Evolutionary conservation across 225 moss, liverwort and hornwort genomes (phyloP).

Genomic region (Ulota crispa): DNA sequence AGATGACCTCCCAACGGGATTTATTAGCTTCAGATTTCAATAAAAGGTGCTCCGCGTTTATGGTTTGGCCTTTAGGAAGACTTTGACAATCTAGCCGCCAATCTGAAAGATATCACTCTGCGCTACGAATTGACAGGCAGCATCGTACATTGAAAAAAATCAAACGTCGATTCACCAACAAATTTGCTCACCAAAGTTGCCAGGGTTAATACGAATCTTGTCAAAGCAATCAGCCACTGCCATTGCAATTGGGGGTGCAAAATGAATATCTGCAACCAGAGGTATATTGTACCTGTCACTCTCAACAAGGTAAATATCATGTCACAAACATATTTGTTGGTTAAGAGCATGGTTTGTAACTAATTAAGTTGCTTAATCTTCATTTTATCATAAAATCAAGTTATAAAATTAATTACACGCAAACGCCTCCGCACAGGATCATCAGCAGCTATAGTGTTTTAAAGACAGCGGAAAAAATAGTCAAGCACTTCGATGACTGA

Average conservation of each 20-base stretch:
- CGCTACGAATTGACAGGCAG: not conserved
- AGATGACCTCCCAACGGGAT: not conserved
- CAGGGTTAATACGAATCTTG: slow-evolving; percentile 87
- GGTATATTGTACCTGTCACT: slow-evolving; percentile 65
- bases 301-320: slow-evolving; percentile 17
- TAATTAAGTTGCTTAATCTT: not conserved
- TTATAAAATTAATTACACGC: not conserved
- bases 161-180: not conserved
- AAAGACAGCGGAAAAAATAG: not conserved
- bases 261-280: slow-evolving; percentile 83
- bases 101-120: not conserved
- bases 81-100: not conserved
- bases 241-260: slow-evolving; percentile 84
- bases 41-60: not conserved
- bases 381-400: not conserved
- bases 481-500: not conserved
- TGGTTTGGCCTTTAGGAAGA: not conserved
- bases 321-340: slow-evolving; percentile 7
- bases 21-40: not conserved
- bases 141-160: slow-evolving; percentile 8
- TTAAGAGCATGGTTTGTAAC: not conserved
- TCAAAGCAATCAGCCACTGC: slow-evolving; percentile 85
- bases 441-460: not conserved
- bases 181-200: slow-evolving; percentile 76
- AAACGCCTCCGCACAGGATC: slow-evolving; percentile 11